A percentile compares a stretch with the other conserved stretches of the same genome.
Evolutionary conservation across 495 filamentous ascomycete genomes (phyloP).

Genomic region (Parathielavia hyrcaniae): DNA sequence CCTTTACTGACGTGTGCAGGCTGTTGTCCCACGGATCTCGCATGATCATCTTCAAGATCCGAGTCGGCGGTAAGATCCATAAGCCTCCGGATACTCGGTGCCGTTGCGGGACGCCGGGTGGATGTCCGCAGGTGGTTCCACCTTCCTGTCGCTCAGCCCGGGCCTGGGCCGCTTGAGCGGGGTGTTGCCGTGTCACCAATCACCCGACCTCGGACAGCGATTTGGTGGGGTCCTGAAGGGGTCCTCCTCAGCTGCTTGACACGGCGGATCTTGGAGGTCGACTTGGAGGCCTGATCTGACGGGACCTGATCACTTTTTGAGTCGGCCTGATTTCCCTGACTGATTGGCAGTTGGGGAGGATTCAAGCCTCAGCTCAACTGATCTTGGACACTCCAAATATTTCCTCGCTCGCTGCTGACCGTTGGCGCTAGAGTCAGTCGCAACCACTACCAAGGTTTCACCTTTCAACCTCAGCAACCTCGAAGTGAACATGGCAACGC

Average conservation of each 20-base stretch:
- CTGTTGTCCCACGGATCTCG: too few species aligned
- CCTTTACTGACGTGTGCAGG: too few species aligned
- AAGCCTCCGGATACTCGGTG: too few species aligned
- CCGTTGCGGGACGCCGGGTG: too few species aligned
- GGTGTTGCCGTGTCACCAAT: conserved; percentile 1
- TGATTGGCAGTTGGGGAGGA: neutral
- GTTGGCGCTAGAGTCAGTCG: neutral
- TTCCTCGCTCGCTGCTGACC: neutral
- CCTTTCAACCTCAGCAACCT: neutral
- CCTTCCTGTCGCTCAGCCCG: too few species aligned
- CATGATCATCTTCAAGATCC: too few species aligned
- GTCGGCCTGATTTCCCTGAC: neutral
- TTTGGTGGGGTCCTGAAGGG: neutral
- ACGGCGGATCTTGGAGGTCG: neutral
- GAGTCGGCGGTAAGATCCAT: too few species aligned
- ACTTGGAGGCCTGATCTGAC: conserved; percentile 7
- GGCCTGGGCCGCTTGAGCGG: neutral
- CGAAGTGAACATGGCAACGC: conserved; percentile 19
- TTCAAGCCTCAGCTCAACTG: too few species aligned
- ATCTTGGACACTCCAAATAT: too few species aligned
- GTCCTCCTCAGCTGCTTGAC: neutral
- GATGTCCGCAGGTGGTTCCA: too few species aligned
- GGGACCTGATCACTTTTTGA: neutral
- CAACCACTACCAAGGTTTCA: neutral
- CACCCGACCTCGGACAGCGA: too few species aligned